Percentiles rank a stretch among this genome's conserved stretches.
These are phyloP conservation scores for Conticribra weissflogii DNA, from an alignment of 108 stramenopile genomes.

Conservation along the genomic window DNA sequence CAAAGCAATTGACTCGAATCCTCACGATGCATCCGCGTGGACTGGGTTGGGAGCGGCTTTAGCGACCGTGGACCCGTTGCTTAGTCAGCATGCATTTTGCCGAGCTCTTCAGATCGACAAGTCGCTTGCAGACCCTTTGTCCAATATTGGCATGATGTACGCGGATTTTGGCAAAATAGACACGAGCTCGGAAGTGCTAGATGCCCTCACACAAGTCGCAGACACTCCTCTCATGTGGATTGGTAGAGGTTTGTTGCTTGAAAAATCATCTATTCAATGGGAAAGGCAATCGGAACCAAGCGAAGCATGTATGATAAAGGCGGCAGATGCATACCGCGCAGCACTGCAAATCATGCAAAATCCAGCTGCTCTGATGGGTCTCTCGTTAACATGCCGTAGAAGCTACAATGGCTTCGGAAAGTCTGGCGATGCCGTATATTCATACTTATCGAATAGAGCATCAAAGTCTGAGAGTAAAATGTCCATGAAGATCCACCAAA, in stretches of 20 bases:
- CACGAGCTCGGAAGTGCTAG: constrained; percentile 50
- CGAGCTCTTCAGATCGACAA: constrained; percentile 64
- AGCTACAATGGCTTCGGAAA: neutral
- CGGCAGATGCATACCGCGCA: constrained; percentile 73
- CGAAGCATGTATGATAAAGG: constrained; percentile 43
- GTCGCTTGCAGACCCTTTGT: constrained; percentile 61
- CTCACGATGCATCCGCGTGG: constrained; percentile 62
- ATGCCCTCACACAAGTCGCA: constrained; percentile 68
- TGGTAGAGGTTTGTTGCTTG: constrained; percentile 68
- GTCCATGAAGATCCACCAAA: constrained; percentile 31
- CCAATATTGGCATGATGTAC: constrained; percentile 73
- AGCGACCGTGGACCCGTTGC: constrained; percentile 47
- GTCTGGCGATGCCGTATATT: constrained; percentile 23
- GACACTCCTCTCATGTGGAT: constrained; percentile 88
- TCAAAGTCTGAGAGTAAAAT: constrained; percentile 31
- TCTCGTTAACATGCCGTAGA: constrained; percentile 52
- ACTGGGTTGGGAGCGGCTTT: constrained; percentile 74
- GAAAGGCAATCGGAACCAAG: constrained; percentile 3
- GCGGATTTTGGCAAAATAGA: constrained; percentile 37
- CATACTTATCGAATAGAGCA: constrained; percentile 22
- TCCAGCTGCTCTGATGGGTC: constrained; percentile 60
- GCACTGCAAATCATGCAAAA: constrained; percentile 65
- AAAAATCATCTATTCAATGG: constrained; percentile 50
- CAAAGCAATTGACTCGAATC: constrained; percentile 45
- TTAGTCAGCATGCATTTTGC: constrained; percentile 76